Percentiles rank a stretch among this genome's conserved stretches.
phyloP scores from a whole-genome alignment of 164 flowering plant species.

The Vitis riparia region DNA sequence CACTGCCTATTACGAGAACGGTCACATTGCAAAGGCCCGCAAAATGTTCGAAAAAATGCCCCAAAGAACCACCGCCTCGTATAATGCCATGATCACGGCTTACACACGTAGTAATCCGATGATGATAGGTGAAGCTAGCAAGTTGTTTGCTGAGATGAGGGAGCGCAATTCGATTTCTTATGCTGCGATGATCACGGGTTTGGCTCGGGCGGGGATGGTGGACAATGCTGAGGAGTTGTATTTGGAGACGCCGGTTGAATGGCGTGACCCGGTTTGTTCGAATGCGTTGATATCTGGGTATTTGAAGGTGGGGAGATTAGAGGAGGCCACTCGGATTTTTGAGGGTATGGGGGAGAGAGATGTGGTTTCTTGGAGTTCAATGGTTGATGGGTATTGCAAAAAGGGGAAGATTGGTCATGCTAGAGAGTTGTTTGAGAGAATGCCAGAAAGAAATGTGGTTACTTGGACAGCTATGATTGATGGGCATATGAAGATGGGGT shows the following conservation, averaged over 20 bases:
- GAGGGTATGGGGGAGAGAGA: slow-evolving; percentile 35
- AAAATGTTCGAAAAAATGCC: slow-evolving; percentile 54
- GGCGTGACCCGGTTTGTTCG: slow-evolving; percentile 34
- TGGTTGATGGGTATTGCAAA: slow-evolving; percentile 44
- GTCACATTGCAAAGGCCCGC: slow-evolving; percentile 30
- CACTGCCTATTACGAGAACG: slow-evolving; percentile 43
- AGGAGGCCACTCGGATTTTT: slow-evolving; percentile 31
- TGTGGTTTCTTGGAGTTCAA: slow-evolving; percentile 50
- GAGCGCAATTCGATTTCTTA: slow-evolving; percentile 32
- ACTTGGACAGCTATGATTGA: slow-evolving; percentile 29
- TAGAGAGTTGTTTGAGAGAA: slow-evolving; percentile 32
- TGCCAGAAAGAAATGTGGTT: slow-evolving; percentile 31
- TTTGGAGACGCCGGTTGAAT: slow-evolving; percentile 16
- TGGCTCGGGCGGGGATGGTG: slow-evolving; percentile 11
- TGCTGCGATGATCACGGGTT: slow-evolving; percentile 21
- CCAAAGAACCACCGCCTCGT: slow-evolving; percentile 32
- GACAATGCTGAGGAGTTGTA: slow-evolving; percentile 37
- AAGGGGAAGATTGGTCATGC: slow-evolving; percentile 36
- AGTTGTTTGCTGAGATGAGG: slow-evolving; percentile 34
- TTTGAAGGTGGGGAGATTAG: slow-evolving; percentile 32
- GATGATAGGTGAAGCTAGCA: slow-evolving; percentile 29
- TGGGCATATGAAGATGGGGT: slow-evolving; percentile 21
- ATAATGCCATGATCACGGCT: slow-evolving; percentile 59
- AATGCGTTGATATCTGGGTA: slow-evolving; percentile 41
- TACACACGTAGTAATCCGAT: slow-evolving; percentile 21